Evolutionary conservation across 2,329 filamentous ascomycete species (phyloP), one percentile per base, ranked within the genome.

Genomic region (Cucurbitaria berberidis): DNA sequence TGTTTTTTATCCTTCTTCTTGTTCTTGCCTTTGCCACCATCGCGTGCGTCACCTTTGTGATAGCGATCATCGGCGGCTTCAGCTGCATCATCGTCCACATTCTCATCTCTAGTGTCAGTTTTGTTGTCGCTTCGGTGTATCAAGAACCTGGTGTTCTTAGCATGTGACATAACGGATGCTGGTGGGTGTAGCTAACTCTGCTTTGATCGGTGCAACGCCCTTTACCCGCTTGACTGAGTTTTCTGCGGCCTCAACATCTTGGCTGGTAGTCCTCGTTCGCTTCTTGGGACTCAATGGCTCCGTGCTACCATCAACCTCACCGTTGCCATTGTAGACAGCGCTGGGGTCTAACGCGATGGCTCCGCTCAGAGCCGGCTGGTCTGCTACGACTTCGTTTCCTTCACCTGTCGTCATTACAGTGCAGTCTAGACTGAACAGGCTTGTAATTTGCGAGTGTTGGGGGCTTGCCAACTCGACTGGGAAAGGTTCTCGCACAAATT

Each of bases 161-260:
- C 63, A 51, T 41, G 39, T 53, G 38, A 40, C 19, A 24, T 19
- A 15, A 45, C 35, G 43, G 41, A 50, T 26, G 47, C 47, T 42
- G 48, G 42, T 43, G 24, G 29, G 32, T 50, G 42, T 30, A 30
- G 53, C 82, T 74, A 76, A 90, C 85, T 92, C 89, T 69, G 84
- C 80, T 75, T 91, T 92, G 73, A 93, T 84, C 8, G 86, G 84
- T 18, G 89, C 89, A 47, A 88, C 78, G 22, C 88, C 88, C 66
- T 72, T 78, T 63, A 62, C 67, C 34, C 73, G 68, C 55, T 75
- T 74, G 38, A 57, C 49, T 11, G 53, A 51, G 46, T 53, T 61
- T 48, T 65, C 68, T 42, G 58, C 26, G 51, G 42, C 58, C 32
- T 57, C 77, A 47, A 43, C 47, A 38, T 63, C 69, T 75, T 80